Evolutionary conservation across 257 asterid species (phyloP).

Genomic region (Salvia miltiorrhiza): DNA sequence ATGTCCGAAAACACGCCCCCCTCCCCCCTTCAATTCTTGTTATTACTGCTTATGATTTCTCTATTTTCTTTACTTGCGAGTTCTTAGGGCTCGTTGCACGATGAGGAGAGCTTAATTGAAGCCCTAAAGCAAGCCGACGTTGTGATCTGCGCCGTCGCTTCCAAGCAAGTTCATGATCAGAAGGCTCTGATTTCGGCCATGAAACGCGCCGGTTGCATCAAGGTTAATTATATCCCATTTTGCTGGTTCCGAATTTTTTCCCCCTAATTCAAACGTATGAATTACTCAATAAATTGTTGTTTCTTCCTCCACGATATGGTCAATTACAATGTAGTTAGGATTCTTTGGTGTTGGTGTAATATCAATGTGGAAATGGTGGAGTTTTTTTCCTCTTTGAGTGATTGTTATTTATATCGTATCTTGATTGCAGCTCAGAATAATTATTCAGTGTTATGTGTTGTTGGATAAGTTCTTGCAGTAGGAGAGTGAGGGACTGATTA

Average conservation of each 20-base stretch:
- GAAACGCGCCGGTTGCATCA: constrained; percentile 68
- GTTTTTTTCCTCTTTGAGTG: background rate
- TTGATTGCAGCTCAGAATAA: background rate
- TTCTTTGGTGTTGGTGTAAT: too few relatives aligned
- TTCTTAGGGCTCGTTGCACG: constrained; percentile 80
- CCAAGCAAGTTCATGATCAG: constrained; percentile 71
- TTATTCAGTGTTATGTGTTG: background rate
- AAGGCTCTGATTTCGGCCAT: constrained; percentile 70
- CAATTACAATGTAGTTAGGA: background rate
- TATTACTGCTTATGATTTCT: background rate
- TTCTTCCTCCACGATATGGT: background rate
- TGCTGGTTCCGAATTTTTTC: background rate
- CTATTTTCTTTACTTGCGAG: background rate
- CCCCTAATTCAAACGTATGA: background rate
- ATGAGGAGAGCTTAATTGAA: constrained; percentile 48
- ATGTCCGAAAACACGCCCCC: background rate
- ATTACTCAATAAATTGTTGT: background rate
- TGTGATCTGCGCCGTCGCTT: constrained; percentile 76
- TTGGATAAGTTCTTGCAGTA: background rate
- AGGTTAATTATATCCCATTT: constrained; percentile 34
- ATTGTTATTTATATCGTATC: background rate
- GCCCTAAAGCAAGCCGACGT: constrained; percentile 71
- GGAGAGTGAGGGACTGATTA: background rate
- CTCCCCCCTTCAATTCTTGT: background rate
- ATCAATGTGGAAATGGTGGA: background rate